phyloP scores from a whole-genome alignment of 2,329 filamentous ascomycete species.

The Moelleriella libera region DNA sequence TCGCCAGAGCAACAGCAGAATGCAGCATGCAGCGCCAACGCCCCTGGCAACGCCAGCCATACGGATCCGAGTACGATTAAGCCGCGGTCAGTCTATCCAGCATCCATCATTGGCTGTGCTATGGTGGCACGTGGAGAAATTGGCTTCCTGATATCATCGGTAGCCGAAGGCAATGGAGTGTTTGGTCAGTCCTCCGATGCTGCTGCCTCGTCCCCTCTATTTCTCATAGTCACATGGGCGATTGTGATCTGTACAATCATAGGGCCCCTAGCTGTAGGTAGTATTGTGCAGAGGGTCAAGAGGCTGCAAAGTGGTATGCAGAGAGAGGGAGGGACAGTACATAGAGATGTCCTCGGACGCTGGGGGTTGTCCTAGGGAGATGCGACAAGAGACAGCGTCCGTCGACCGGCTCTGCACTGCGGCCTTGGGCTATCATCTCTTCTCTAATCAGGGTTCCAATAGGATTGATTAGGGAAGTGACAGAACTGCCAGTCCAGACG shows the following conservation, averaged over 20 bases:
- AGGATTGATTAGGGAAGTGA: too few species aligned
- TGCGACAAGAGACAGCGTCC: too few species aligned
- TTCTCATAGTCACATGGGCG: constrained; percentile 40
- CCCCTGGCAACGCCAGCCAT: neutral
- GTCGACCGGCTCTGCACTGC: too few species aligned
- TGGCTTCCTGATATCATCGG: constrained; percentile 58
- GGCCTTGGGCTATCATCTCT: too few species aligned
- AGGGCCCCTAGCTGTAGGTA: constrained; percentile 32
- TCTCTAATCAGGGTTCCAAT: too few species aligned
- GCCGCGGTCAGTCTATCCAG: constrained; percentile 51
- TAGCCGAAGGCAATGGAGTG: constrained; percentile 42
- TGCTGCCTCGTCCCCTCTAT: constrained; percentile 23
- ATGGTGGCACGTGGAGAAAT: constrained; percentile 75
- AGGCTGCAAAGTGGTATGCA: constrained; percentile 6
- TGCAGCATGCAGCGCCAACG: neutral
- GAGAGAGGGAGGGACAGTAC: constrained; percentile 1
- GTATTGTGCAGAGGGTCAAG: constrained; percentile 28
- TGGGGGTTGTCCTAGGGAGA: constrained; percentile 1
- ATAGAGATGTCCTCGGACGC: constrained; percentile 1
- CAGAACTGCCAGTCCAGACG: too few species aligned
- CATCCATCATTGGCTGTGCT: constrained; percentile 46
- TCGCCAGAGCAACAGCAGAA: neutral
- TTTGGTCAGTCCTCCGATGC: constrained; percentile 12
- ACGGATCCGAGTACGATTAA: constrained; percentile 18
- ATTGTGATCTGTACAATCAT: constrained; percentile 39